A percentile compares a stretch with the other conserved stretches of the same genome.
Conservation (phyloP, 2,329 filamentous ascomycete species). For the Xylariaceae sp. region DNA sequence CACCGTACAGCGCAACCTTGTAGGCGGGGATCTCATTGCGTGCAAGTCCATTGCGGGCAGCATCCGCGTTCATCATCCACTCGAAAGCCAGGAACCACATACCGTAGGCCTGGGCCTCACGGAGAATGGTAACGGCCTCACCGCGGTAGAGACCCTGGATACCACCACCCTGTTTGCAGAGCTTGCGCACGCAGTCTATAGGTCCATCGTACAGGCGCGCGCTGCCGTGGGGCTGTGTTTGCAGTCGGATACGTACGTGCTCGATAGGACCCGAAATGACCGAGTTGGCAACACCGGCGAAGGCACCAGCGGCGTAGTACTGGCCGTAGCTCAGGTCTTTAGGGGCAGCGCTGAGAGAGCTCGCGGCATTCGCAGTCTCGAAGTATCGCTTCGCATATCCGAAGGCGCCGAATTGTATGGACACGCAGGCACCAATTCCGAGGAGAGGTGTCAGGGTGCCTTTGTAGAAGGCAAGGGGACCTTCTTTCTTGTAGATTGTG, state of each 20-base stretch:
- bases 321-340: constrained; percentile 67
- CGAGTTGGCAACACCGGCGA: constrained; percentile 87
- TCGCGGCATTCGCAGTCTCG: constrained; percentile 67
- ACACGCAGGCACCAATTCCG: constrained; percentile 94
- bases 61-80: constrained; percentile 91
- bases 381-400: constrained; percentile 84
- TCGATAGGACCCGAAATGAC: constrained; percentile 88
- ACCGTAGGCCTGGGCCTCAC: constrained; percentile 93
- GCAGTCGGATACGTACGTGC: constrained; percentile 90
- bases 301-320: constrained; percentile 86
- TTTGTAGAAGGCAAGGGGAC: constrained; percentile 87
- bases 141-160: constrained; percentile 78
- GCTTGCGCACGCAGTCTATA: constrained; percentile 82
- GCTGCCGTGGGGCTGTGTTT: constrained; percentile 89
- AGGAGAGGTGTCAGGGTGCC: constrained; percentile 91
- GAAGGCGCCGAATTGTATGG: constrained; percentile 97
- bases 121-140: constrained; percentile 73
- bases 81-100: constrained; percentile 94
- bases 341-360: constrained; percentile 44
- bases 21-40: constrained; percentile 73
- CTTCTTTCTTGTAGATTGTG: constrained; percentile 83
- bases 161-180: constrained; percentile 58
- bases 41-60: constrained; percentile 66
- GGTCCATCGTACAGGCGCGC: constrained; percentile 75
- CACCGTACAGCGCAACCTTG: constrained; percentile 90